These are phyloP conservation scores for Coemansia sp. DNA, from an alignment of 192 early-diverging fungal genomes.

Conservation along the genomic window DNA sequence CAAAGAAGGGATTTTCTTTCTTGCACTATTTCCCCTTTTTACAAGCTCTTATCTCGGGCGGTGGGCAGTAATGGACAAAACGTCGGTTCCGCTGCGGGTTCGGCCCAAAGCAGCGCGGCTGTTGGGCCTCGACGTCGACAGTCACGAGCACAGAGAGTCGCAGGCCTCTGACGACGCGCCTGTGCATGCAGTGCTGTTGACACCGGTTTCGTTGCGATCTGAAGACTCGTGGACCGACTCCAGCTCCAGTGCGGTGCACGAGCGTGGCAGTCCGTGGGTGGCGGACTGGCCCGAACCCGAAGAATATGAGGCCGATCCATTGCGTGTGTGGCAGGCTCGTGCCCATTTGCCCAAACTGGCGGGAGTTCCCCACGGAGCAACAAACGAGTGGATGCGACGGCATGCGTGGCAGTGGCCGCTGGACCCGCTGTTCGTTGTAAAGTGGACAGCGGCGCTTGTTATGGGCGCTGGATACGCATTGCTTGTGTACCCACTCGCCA, in stretches of 20 bases:
- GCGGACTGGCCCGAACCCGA: conserved; percentile 45
- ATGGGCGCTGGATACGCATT: conserved; percentile 22
- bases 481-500: conserved; percentile 19
- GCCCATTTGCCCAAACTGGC: conserved; percentile 13
- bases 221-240: background rate
- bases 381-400: conserved; percentile 37
- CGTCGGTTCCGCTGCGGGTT: background rate
- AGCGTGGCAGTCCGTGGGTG: conserved; percentile 8
- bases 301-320: conserved; percentile 22
- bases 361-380: conserved; percentile 33
- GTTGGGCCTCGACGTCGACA: conserved; percentile 21
- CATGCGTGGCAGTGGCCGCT: conserved; percentile 46
- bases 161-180: background rate
- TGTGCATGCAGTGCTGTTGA: conserved; percentile 7
- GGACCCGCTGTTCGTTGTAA: conserved; percentile 44
- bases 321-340: conserved; percentile 26
- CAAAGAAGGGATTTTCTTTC: too few relatives aligned
- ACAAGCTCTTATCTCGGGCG: too few relatives aligned
- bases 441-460: conserved; percentile 28
- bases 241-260: background rate
- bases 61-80: too few relatives aligned
- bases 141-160: background rate
- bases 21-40: too few relatives aligned
- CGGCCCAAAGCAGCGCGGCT: conserved; percentile 45
- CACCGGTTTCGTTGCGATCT: conserved; percentile 10